Evolutionary conservation across 495 filamentous ascomycete genomes (phyloP), one percentile per base, ranked within the genome.

Genomic region (Aspergillus sclerotioniger): DNA sequence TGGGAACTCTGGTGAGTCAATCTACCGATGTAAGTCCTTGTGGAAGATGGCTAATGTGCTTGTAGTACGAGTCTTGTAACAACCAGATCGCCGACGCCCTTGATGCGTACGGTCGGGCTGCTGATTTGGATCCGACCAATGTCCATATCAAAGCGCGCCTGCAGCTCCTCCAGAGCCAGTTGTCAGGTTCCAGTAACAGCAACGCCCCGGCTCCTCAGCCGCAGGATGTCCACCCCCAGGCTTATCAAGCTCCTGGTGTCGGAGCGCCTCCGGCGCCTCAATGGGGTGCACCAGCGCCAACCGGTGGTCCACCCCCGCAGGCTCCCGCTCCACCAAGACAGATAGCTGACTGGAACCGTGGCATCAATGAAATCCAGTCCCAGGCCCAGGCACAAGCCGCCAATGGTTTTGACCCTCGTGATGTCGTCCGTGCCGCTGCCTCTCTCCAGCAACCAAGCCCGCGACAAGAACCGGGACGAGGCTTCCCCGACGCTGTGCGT

Each of bases 71-170:
- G 70, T 96, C 92, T 3, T 98, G 94, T 74, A 98, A 98, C 78
- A 98, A 98, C 70, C 94, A 98, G 76, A 96, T 95, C 55, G 88
- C 87, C 48, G 94, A 98, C 80, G 94, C 94, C 7, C 80, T 98
- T 46, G 94, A 98, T 67, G 94, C 94, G 2, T 98, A 98, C 66
- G 89, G 92, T 62, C 86, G 94, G 49, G 94, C 94, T 25, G 92
- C 93, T 31, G 94, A 98, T 63, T 82, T 98, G 54, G 94, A 98
- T 67, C 92, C 94, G 0, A 77, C 77, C 54, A 98, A 98, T 66
- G 88, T 91, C 3, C 93, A 98, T 67, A 98, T 98, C 78, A 98
- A 98, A 67, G 90, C 92, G 56, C 87, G 94, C 39, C 77, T 98
- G 60, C 89, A 95, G 65, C 82, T 98, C 25, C 82, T 98, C 21